Conservation (phyloP, 305 asterid species). For the Caryopteris hybrid region DNA sequence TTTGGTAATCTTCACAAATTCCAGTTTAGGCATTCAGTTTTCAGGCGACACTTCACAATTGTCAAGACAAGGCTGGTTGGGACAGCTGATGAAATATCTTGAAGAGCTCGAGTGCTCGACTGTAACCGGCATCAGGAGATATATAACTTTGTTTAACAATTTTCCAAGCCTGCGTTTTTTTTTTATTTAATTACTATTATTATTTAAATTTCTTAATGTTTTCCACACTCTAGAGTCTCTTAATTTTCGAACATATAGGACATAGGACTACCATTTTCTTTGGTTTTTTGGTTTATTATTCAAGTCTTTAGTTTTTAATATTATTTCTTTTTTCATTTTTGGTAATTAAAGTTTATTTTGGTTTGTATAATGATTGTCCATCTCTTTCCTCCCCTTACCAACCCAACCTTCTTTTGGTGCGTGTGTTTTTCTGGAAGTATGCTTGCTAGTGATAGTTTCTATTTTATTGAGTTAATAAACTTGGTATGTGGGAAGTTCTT, state of each 20-base stretch:
- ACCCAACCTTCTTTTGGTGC: not conserved
- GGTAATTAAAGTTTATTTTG: slow-evolving; percentile 16
- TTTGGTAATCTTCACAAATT: slow-evolving; percentile 20
- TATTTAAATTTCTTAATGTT: not conserved
- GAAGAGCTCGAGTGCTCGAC: slow-evolving; percentile 4
- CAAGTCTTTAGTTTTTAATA: not conserved
- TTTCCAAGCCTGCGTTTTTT: not conserved
- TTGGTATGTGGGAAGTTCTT: not conserved
- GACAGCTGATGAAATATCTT: slow-evolving; percentile 1
- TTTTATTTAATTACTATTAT: no score
- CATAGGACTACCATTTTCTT: not conserved
- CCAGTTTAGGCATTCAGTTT: not conserved
- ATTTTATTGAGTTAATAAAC: not conserved
- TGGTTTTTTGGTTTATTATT: not conserved
- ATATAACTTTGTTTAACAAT: not conserved
- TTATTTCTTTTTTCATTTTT: not conserved
- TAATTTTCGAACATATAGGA: slow-evolving; percentile 7
- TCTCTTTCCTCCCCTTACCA: not conserved
- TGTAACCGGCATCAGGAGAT: not conserved
- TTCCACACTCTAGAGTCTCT: not conserved
- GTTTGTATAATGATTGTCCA: slow-evolving; percentile 5
- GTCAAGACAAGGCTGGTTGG: slow-evolving; percentile 24
- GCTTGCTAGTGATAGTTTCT: not conserved
- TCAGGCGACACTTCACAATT: slow-evolving; percentile 8
- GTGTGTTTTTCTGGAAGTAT: not conserved